Evolutionary conservation across 2,329 filamentous ascomycete genomes (phyloP), one percentile per base, ranked within the genome.

Genomic region (Dactylellina sp.): DNA sequence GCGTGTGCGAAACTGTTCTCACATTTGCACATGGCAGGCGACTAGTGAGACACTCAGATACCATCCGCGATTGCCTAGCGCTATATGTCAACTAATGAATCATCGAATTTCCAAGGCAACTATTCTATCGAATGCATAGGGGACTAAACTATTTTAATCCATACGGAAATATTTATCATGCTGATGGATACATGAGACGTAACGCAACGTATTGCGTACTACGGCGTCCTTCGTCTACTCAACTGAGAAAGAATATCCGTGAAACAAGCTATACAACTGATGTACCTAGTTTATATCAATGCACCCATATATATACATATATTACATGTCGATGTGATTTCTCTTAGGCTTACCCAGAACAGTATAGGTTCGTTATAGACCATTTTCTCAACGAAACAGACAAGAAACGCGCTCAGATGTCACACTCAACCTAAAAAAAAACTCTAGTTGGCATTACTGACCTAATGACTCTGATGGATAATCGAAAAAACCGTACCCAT

Each of bases 21-120:
- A 55, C 39, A 35, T 53, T n/a, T 32, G n/a, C 63, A 55, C 56
- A 70, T 61, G 64, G 64, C 49, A 61, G 24, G 37, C 47, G 47
- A 62, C 44, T 50, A 37, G 55, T 60, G 46, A 60, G 53, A 60
- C 63, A 14, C 20, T 53, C 53, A 25, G 44, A 44, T 66, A 57
- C 53, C 28, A 35, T 20, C 37, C 46, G 37, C 53, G 37, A 57
- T 57, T 57, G 53, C 53, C 37, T 57, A 44, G 18, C 20, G 52
- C 32, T 55, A 24, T 39, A 55, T 24, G 1, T n/a, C 28, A 40
- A 22, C 35, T 55, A 37, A 6, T 14, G n/a, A 16, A 40, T 40
- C 28, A 32, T 32, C 20, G 7, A 22, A 5, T 20, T 20, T 52
- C 47, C 40, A 49, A 53, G 59, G 59, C 59, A 62, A 28, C 59